phyloP scores from a whole-genome alignment of 352 stramenopile genomes.

The Globisporangium nodosum region DNA sequence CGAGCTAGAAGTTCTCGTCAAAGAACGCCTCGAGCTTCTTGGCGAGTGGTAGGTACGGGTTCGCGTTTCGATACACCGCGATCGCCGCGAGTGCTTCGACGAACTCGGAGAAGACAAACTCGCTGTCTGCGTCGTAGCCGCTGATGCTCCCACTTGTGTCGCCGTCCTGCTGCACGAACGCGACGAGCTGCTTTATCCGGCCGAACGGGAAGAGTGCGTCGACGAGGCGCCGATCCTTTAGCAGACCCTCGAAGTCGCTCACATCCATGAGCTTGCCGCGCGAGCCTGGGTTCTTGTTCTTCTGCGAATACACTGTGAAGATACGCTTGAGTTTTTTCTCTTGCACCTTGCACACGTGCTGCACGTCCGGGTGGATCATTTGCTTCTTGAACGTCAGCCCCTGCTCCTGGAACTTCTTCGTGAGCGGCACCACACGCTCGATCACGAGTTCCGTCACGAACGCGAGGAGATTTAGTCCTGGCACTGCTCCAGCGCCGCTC shows the following conservation, averaged over 20 bases:
- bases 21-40: slow-evolving; percentile 79
- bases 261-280: slow-evolving; percentile 71
- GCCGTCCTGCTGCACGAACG: slow-evolving; percentile 73
- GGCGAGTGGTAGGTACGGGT: slow-evolving; percentile 66
- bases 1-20: slow-evolving; percentile 59
- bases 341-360: slow-evolving; percentile 67
- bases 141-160: slow-evolving; percentile 41
- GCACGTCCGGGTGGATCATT: slow-evolving; percentile 73
- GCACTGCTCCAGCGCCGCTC: neutral
- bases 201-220: slow-evolving; percentile 69
- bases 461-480: slow-evolving; percentile 20
- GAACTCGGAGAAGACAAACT: slow-evolving; percentile 81
- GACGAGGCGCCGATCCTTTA: slow-evolving; percentile 66
- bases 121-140: slow-evolving; percentile 52
- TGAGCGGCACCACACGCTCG: slow-evolving; percentile 60
- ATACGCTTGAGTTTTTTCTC: slow-evolving; percentile 76
- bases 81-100: slow-evolving; percentile 68
- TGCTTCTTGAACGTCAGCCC: slow-evolving; percentile 82
- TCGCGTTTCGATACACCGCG: slow-evolving; percentile 69
- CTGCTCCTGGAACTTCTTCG: slow-evolving; percentile 76
- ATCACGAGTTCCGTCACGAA: slow-evolving; percentile 59
- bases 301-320: slow-evolving; percentile 66
- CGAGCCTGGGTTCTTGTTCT: slow-evolving; percentile 66
- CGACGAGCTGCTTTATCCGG: slow-evolving; percentile 72
- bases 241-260: slow-evolving; percentile 56